Evolutionary conservation across 2,329 filamentous ascomycete genomes (phyloP).

Genomic region (Stemphylium beticola): DNA sequence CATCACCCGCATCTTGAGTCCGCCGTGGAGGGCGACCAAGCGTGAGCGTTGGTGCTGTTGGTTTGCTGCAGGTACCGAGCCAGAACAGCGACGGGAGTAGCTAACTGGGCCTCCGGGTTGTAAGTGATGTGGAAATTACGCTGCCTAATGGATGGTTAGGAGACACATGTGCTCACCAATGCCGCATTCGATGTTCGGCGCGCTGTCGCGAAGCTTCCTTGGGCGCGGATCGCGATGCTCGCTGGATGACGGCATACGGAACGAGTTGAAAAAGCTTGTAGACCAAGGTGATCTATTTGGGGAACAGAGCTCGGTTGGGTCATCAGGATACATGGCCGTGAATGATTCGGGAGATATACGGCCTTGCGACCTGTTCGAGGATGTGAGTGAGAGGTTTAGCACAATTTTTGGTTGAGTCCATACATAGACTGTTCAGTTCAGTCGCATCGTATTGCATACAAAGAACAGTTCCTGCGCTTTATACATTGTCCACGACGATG

Average conservation of each 20-base stretch:
- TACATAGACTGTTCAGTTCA: no score
- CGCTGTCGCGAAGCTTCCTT: not conserved
- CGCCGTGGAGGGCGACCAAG: slow-evolving; percentile 9
- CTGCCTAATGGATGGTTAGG: not conserved
- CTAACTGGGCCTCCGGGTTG: not conserved
- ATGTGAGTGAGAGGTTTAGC: no score
- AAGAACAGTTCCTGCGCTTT: no score
- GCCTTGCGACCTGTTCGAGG: no score
- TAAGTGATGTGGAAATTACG: not conserved
- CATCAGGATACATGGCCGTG: no score
- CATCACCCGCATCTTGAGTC: slow-evolving; percentile 25
- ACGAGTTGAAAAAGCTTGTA: not conserved
- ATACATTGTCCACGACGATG: not conserved
- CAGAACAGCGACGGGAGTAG: not conserved
- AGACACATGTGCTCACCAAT: not conserved
- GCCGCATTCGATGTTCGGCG: not conserved
- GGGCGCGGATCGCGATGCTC: not conserved
- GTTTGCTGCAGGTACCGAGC: slow-evolving; percentile 35
- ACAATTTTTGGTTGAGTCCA: no score
- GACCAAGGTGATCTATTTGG: not conserved
- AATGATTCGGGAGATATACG: no score
- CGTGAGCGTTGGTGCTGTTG: slow-evolving; percentile 3
- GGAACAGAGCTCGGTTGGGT: not conserved
- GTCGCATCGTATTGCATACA: no score
- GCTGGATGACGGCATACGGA: not conserved